phyloP scores from a whole-genome alignment of 2,329 filamentous ascomycete genomes.

The Trichothecium sympodiale region DNA sequence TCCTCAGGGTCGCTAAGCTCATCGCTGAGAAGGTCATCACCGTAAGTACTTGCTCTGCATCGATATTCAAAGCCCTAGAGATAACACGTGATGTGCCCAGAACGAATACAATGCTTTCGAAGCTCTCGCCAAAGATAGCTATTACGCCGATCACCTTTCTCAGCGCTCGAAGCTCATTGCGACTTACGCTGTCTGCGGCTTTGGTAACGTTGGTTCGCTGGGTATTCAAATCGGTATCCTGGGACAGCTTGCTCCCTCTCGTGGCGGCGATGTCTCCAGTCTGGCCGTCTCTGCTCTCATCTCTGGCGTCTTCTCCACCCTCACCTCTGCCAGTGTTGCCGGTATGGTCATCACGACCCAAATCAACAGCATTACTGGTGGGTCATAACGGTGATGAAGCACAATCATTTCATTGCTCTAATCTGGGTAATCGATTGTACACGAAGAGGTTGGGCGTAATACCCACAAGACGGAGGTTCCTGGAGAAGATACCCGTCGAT shows the following conservation, averaged over 20 bases:
- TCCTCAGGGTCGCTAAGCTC: conserved; percentile 64
- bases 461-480: too few species aligned
- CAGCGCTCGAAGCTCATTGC: conserved; percentile 68
- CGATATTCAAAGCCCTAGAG: neutral
- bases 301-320: conserved; percentile 66
- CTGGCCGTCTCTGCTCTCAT: conserved; percentile 69
- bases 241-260: conserved; percentile 64
- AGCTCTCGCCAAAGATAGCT: conserved; percentile 39
- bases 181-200: conserved; percentile 74
- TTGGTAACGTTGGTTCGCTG: conserved; percentile 78
- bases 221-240: conserved; percentile 87
- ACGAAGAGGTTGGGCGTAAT: too few species aligned
- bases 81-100: conserved; percentile 13
- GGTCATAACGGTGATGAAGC: too few species aligned
- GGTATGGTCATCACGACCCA: conserved; percentile 59
- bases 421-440: too few species aligned
- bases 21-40: conserved; percentile 80
- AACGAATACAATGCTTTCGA: conserved; percentile 74
- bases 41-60: conserved; percentile 22
- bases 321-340: conserved; percentile 68
- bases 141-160: conserved; percentile 46
- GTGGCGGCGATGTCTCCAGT: conserved; percentile 62
- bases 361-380: neutral
- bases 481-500: too few species aligned
- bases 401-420: too few species aligned